Conservation (phyloP, 495 filamentous ascomycete species). For the Polyplosphaeria fusca region DNA sequence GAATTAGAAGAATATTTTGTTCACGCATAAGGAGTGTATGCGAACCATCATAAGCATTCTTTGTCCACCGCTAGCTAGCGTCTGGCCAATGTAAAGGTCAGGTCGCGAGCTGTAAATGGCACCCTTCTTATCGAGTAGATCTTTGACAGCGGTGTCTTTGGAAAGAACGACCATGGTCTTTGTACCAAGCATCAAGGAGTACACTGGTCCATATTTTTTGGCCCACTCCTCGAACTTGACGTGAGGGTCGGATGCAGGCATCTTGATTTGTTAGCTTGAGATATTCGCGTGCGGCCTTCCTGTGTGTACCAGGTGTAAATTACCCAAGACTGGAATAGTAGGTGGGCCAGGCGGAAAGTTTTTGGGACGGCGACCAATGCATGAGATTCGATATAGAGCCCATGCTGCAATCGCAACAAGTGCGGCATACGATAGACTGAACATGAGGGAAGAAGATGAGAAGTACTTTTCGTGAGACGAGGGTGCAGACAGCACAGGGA, state of each 20-base stretch:
- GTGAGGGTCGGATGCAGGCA: conserved; percentile 13
- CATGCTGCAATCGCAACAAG: neutral
- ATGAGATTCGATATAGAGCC: conserved; percentile 17
- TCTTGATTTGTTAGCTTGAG: neutral
- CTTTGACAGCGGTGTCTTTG: conserved; percentile 39
- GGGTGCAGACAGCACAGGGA: too few relatives aligned
- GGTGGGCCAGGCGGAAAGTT: conserved; percentile 43
- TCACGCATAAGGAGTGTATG: too few relatives aligned
- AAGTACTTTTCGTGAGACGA: too few relatives aligned
- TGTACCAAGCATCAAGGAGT: conserved; percentile 35
- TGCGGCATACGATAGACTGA: too few relatives aligned
- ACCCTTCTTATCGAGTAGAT: conserved; percentile 40
- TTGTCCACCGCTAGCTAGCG: conserved; percentile 5
- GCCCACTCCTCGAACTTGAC: conserved; percentile 45
- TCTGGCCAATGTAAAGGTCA: conserved; percentile 21
- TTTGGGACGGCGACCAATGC: conserved; percentile 37
- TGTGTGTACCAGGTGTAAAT: conserved; percentile 10
- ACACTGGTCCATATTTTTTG: conserved; percentile 43
- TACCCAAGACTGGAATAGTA: conserved; percentile 18
- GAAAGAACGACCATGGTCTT: conserved; percentile 36
- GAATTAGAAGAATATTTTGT: too few relatives aligned
- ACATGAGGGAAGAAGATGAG: too few relatives aligned
- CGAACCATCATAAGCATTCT: conserved; percentile 29
- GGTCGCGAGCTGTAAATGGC: conserved; percentile 38
- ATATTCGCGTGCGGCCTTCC: neutral